Conservation (phyloP, 805 yeast species). For the Candida glaebosa region DNA sequence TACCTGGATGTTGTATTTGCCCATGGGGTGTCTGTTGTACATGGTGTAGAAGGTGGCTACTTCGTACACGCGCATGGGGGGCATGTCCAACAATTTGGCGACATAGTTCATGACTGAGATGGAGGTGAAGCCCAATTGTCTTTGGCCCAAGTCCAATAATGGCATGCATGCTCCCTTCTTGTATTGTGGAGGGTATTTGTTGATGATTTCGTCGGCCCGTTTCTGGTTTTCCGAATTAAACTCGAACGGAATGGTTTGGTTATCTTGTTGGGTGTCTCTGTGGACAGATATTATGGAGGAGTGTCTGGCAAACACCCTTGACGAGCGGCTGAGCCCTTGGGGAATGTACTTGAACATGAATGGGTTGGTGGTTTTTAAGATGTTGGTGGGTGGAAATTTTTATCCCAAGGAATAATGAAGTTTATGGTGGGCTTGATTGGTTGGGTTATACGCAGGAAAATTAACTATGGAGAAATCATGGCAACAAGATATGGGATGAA, state of each 20-base stretch:
- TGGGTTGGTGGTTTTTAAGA: no score
- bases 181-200: conserved; percentile 82
- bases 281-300: conserved; percentile 57
- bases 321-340: not conserved
- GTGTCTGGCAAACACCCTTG: conserved; percentile 20
- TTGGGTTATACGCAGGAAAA: conserved; percentile 4
- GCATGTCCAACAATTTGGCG: conserved; percentile 79
- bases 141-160: conserved; percentile 78
- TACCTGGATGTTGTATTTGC: conserved; percentile 77
- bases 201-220: conserved; percentile 69
- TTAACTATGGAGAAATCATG: not conserved
- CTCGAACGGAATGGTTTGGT: conserved; percentile 66
- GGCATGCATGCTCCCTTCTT: conserved; percentile 90
- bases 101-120: conserved; percentile 88
- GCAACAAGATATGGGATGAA: not conserved
- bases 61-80: conserved; percentile 92
- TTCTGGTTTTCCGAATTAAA: conserved; percentile 61
- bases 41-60: conserved; percentile 91
- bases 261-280: conserved; percentile 67
- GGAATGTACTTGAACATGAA: conserved; percentile 2
- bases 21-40: conserved; percentile 85
- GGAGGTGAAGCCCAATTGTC: conserved; percentile 83
- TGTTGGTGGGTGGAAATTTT: no score
- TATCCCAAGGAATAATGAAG: not conserved
- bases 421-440: conserved; percentile 4